Percentiles rank a stretch among this genome's conserved stretches.
Conservation (phyloP, 2,329 filamentous ascomycete species). For the Pleurostoma richardsiae region DNA sequence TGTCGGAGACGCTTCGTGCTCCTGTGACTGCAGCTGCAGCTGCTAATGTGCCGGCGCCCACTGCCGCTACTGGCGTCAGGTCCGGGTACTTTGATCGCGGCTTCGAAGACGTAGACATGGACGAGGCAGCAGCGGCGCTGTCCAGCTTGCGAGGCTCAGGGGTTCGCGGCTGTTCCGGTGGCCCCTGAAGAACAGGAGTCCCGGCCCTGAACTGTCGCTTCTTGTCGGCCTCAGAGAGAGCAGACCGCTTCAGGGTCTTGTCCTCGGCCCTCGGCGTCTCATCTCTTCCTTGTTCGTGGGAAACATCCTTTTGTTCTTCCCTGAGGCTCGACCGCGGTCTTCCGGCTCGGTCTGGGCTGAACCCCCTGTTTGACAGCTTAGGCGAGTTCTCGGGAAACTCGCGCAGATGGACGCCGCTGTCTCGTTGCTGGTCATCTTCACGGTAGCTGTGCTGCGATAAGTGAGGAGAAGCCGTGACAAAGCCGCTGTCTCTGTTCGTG, state of each 20-base stretch:
- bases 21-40: slow-evolving; percentile 22
- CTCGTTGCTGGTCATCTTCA: slow-evolving; percentile 33
- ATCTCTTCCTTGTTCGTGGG: not conserved
- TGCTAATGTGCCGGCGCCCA: slow-evolving; percentile 18
- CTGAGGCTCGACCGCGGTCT: slow-evolving; percentile 3
- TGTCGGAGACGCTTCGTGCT: slow-evolving; percentile 35
- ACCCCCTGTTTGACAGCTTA: slow-evolving; percentile 12
- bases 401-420: slow-evolving; percentile 53
- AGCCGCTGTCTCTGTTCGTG: slow-evolving; percentile 43
- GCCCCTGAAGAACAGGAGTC: slow-evolving; percentile 34
- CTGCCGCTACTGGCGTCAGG: slow-evolving; percentile 20
- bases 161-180: slow-evolving; percentile 26
- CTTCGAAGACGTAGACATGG: slow-evolving; percentile 3
- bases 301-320: slow-evolving; percentile 4
- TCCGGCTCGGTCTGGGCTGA: slow-evolving; percentile 9
- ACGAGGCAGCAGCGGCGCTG: slow-evolving; percentile 3
- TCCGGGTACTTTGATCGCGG: slow-evolving; percentile 18
- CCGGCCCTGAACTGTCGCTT: slow-evolving; percentile 7
- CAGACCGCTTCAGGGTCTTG: slow-evolving; percentile 1
- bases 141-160: slow-evolving; percentile 39
- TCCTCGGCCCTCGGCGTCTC: slow-evolving; percentile 3
- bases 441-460: slow-evolving; percentile 26
- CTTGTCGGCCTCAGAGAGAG: slow-evolving; percentile 2
- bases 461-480: slow-evolving; percentile 39
- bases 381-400: slow-evolving; percentile 33